Conservation (phyloP, 1,284 basidiomycete species). For the Cystobasidium slooffiae region DNA sequence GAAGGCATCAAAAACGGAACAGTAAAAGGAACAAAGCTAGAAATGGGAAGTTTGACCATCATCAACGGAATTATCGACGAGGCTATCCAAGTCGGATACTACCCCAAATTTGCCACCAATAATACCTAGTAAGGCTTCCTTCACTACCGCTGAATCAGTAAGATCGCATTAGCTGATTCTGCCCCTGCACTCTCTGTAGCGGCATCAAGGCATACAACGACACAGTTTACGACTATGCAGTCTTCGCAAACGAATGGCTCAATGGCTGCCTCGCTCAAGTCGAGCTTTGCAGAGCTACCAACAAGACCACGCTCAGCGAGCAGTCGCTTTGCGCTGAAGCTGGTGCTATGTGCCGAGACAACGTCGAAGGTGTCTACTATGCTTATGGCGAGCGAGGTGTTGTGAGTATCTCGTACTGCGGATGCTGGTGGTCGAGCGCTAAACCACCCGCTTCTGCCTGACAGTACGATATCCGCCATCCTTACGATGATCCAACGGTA, state of each 20-base stretch:
- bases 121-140: conserved; percentile 16
- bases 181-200: neutral
- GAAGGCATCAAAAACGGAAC: conserved; percentile 26
- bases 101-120: conserved; percentile 32
- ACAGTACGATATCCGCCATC: conserved; percentile 37
- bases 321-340: conserved; percentile 38
- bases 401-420: neutral
- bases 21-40: conserved; percentile 22
- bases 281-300: conserved; percentile 31
- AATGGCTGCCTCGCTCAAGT: conserved; percentile 40
- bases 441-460: neutral
- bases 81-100: conserved; percentile 37
- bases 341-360: conserved; percentile 27
- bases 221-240: conserved; percentile 37
- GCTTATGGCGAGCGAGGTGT: conserved; percentile 31
- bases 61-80: conserved; percentile 43
- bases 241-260: conserved; percentile 25
- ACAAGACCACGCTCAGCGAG: conserved; percentile 26
- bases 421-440: neutral
- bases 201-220: conserved; percentile 42
- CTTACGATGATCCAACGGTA: conserved; percentile 34
- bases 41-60: conserved; percentile 41
- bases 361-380: conserved; percentile 41
- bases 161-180: neutral
- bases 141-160: neutral